phyloP scores from a whole-genome alignment of 108 stramenopile species.

The Cyclostephanos invisitatus region DNA sequence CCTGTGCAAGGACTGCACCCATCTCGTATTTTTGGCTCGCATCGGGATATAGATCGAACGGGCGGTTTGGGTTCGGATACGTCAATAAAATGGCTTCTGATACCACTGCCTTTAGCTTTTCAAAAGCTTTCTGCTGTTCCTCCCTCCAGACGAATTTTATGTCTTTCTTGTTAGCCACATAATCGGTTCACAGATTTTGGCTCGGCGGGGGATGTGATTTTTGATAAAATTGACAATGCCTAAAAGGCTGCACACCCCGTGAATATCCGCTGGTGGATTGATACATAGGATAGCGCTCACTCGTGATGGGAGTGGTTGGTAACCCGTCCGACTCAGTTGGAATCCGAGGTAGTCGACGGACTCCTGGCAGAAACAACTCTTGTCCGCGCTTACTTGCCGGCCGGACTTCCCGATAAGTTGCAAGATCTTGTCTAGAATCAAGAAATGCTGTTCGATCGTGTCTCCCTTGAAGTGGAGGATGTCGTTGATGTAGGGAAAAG shows the following conservation, averaged over 20 bases:
- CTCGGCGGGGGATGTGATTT: too few species aligned
- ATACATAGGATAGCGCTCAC: constrained; percentile 30
- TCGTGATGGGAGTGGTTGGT: constrained; percentile 1
- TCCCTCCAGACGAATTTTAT: too few species aligned
- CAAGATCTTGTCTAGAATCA: constrained; percentile 11
- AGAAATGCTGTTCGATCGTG: constrained; percentile 6
- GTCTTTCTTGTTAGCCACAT: constrained; percentile 22
- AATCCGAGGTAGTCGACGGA: constrained; percentile 32
- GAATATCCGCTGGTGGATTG: constrained; percentile 11
- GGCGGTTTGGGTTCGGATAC: constrained; percentile 41
- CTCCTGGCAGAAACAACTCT: constrained; percentile 13
- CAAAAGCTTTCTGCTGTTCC: too few species aligned
- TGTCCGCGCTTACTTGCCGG: constrained; percentile 30
- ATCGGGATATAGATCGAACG: constrained; percentile 15
- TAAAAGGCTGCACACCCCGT: constrained; percentile 27
- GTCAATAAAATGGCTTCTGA: constrained; percentile 14
- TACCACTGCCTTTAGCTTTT: too few species aligned
- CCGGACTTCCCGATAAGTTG: constrained; percentile 4
- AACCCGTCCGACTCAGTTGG: constrained; percentile 1
- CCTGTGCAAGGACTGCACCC: constrained; percentile 49
- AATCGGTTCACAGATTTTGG: constrained; percentile 27
- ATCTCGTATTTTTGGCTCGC: constrained; percentile 38
- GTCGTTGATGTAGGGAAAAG: constrained; percentile 14
- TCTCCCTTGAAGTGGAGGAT: constrained; percentile 12
- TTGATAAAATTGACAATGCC: constrained; percentile 40